Percentiles rank a stretch among this genome's conserved stretches.
These are phyloP conservation scores for Pterocarpus macrocarpus DNA, from an alignment of 306 rosid genomes.

Conservation along the genomic window DNA sequence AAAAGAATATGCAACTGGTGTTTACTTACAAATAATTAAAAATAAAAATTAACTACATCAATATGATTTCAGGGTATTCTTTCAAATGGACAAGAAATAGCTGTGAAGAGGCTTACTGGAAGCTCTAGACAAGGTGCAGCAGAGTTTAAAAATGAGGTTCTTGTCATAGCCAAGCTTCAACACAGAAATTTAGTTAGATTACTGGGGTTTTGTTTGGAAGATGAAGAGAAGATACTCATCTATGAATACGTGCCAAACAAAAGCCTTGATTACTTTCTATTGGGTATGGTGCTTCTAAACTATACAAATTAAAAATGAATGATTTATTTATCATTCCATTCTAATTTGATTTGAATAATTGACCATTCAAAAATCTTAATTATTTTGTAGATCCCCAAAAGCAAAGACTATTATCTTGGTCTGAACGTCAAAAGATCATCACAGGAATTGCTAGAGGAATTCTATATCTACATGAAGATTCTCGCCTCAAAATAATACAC, in stretches of 20 bases:
- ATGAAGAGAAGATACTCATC: conserved; percentile 64
- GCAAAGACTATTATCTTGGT: conserved; percentile 44
- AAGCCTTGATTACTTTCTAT: conserved; percentile 63
- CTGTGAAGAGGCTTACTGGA: conserved; percentile 71
- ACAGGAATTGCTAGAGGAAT: conserved; percentile 49
- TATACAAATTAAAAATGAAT: neutral
- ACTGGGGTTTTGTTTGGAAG: conserved; percentile 69
- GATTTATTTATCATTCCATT: neutral
- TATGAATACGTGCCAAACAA: conserved; percentile 64
- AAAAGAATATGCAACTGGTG: neutral
- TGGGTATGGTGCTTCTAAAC: conserved; percentile 46
- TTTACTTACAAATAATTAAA: neutral
- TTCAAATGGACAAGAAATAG: conserved; percentile 58
- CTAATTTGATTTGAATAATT: conserved; percentile 5
- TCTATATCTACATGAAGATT: conserved; percentile 55
- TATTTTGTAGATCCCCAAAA: conserved; percentile 40
- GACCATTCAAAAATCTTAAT: neutral
- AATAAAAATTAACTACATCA: too few relatives aligned
- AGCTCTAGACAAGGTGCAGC: conserved; percentile 59
- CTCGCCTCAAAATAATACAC: conserved; percentile 55
- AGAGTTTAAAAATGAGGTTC: conserved; percentile 70
- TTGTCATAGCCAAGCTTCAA: conserved; percentile 67
- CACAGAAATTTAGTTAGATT: conserved; percentile 67
- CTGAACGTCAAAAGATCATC: conserved; percentile 47
- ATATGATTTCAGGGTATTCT: conserved; percentile 58